Conservation (phyloP, 768 basidiomycete genomes). For the Goffeauzyma gilvescens region DNA sequence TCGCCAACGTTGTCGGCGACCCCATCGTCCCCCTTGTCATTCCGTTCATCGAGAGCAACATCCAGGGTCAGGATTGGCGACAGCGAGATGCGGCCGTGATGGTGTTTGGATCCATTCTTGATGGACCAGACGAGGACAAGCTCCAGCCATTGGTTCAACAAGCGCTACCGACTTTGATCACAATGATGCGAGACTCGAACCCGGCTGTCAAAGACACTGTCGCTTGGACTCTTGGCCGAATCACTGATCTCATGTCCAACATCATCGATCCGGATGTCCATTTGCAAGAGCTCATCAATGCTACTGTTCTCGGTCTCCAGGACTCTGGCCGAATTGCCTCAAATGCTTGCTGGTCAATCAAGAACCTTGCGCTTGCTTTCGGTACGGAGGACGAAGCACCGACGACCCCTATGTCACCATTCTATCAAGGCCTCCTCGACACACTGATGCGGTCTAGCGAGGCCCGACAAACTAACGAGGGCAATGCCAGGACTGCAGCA, state of each 20-base stretch:
- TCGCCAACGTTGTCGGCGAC: constrained; percentile 80
- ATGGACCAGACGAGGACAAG: constrained; percentile 75
- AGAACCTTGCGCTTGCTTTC: constrained; percentile 66
- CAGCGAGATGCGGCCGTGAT: constrained; percentile 91
- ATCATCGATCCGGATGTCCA: constrained; percentile 79
- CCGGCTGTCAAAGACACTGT: constrained; percentile 85
- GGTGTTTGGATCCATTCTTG: constrained; percentile 93
- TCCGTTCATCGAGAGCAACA: constrained; percentile 93
- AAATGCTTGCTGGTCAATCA: constrained; percentile 90
- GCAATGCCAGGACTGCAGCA: constrained; percentile 82
- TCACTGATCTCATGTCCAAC: constrained; percentile 70
- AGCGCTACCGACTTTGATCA: constrained; percentile 78
- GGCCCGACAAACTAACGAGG: constrained; percentile 42
- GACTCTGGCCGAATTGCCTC: constrained; percentile 70
- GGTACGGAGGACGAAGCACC: constrained; percentile 49
- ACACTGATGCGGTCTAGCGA: constrained; percentile 43
- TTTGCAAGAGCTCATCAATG: constrained; percentile 60
- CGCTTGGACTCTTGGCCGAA: constrained; percentile 90
- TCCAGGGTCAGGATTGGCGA: constrained; percentile 82
- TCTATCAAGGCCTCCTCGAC: constrained; percentile 68
- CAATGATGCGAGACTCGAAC: constrained; percentile 79
- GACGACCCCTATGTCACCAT: constrained; percentile 58
- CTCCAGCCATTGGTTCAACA: constrained; percentile 81
- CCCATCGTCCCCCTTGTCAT: constrained; percentile 79
- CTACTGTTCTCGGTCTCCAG: constrained; percentile 59